phyloP scores from a whole-genome alignment of 2,329 filamentous ascomycete genomes.

The Cryphonectria nitschkei region DNA sequence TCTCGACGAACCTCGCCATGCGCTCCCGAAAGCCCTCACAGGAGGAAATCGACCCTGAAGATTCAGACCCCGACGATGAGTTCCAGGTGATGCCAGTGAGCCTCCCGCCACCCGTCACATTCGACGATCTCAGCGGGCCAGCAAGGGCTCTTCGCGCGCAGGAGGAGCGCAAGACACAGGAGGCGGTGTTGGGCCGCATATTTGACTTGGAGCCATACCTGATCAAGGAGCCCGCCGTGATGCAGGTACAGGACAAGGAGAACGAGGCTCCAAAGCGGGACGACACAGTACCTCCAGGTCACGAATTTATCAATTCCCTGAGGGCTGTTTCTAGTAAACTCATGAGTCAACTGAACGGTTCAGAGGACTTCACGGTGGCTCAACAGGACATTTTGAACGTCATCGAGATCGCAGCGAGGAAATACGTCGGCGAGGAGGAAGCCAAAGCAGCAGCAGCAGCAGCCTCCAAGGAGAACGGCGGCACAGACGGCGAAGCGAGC shows the following conservation, averaged over 20 bases:
- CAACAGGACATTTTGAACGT: conserved; percentile 54
- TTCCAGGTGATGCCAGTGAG: conserved; percentile 49
- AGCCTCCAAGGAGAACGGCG: conserved; percentile 23
- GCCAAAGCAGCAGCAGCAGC: conserved; percentile 29
- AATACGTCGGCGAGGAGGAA: conserved; percentile 50
- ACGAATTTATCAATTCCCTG: conserved; percentile 44
- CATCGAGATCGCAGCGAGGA: conserved; percentile 54
- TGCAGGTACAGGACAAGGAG: conserved; percentile 30
- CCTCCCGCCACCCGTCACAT: conserved; percentile 31
- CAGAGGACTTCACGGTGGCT: conserved; percentile 35
- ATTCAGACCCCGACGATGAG: conserved; percentile 58
- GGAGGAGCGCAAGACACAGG: conserved; percentile 59
- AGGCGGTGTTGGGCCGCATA: conserved; percentile 55
- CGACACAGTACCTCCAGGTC: background rate
- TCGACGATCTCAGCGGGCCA: conserved; percentile 45
- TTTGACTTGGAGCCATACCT: conserved; percentile 53
- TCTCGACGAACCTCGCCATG: conserved; percentile 56
- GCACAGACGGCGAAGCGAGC: conserved; percentile 24
- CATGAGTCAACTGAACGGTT: conserved; percentile 46
- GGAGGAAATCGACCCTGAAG: conserved; percentile 42
- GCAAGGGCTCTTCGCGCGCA: conserved; percentile 52
- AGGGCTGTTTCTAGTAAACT: conserved; percentile 48
- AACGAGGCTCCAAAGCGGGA: conserved; percentile 33
- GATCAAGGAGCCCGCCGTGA: conserved; percentile 41
- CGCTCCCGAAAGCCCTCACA: conserved; percentile 49